phyloP scores from a whole-genome alignment of 176 grass and related monocot species.

The Raddia distichophylla region DNA sequence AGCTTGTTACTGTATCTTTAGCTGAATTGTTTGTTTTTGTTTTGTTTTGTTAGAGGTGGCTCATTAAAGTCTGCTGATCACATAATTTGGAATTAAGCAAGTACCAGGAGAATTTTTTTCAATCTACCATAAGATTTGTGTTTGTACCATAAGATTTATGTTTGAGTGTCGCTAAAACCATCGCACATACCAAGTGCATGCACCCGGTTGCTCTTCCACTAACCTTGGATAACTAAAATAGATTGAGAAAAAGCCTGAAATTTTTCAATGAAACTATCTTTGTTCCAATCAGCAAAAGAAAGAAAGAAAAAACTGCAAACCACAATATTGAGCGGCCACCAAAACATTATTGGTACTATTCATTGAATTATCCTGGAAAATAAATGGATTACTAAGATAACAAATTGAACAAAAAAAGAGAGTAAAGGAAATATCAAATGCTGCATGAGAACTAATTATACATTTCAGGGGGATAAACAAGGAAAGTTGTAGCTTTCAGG shows the following conservation, averaged over 20 bases:
- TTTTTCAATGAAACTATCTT: neutral
- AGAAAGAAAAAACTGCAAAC: neutral
- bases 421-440: neutral
- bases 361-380: neutral
- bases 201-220: too few relatives aligned
- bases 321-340: neutral
- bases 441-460: neutral
- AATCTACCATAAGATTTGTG: too few relatives aligned
- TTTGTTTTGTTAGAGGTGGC: too few relatives aligned
- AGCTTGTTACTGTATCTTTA: too few relatives aligned
- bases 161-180: too few relatives aligned
- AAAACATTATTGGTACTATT: neutral
- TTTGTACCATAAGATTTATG: too few relatives aligned
- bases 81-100: too few relatives aligned
- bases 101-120: too few relatives aligned
- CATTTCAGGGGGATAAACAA: neutral
- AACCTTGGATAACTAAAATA: neutral
- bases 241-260: neutral
- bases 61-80: too few relatives aligned
- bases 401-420: neutral
- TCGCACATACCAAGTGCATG: too few relatives aligned
- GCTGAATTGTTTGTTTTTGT: too few relatives aligned
- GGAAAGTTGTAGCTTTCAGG: neutral
- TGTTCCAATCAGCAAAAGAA: neutral
- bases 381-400: neutral